Percentiles rank a stretch among this genome's conserved stretches.
These are phyloP conservation scores for Osmanthus fragrans DNA, from an alignment of 257 asterid genomes.

Conservation along the genomic window DNA sequence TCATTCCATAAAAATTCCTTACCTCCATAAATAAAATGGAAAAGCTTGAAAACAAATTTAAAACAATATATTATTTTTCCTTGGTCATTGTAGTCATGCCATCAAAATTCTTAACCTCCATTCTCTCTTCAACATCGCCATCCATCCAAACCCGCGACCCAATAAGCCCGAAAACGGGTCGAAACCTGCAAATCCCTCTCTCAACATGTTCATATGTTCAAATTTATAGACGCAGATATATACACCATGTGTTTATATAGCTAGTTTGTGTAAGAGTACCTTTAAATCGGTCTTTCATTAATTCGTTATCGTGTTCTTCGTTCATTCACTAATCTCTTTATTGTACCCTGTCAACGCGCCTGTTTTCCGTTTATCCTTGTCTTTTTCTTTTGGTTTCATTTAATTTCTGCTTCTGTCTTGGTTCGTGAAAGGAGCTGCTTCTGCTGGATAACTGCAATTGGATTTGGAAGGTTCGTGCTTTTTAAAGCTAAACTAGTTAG, in stretches of 20 bases:
- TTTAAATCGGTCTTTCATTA: not conserved
- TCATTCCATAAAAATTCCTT: not conserved
- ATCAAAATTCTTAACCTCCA: not conserved
- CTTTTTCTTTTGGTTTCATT: not conserved
- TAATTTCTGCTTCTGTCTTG: not conserved
- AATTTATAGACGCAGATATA: not conserved
- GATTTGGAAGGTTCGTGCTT: conserved; percentile 30
- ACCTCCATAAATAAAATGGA: not conserved
- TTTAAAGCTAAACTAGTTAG: conserved; percentile 25
- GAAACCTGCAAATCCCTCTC: not conserved
- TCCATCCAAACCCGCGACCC: not conserved
- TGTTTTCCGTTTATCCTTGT: not conserved
- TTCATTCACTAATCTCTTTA: not conserved
- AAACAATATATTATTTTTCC: not conserved
- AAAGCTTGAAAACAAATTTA: too few species aligned
- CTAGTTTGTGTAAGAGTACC: not conserved
- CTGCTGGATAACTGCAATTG: conserved; percentile 16
- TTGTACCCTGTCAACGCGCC: not conserved
- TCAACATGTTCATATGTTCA: not conserved
- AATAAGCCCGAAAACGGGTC: not conserved
- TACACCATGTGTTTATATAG: not conserved
- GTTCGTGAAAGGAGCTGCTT: not conserved
- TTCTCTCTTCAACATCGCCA: not conserved
- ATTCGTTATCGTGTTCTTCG: not conserved
- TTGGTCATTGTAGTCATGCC: not conserved